Evolutionary conservation across 2,329 filamentous ascomycete genomes (phyloP).

Genomic region (Phialophora macrospora): DNA sequence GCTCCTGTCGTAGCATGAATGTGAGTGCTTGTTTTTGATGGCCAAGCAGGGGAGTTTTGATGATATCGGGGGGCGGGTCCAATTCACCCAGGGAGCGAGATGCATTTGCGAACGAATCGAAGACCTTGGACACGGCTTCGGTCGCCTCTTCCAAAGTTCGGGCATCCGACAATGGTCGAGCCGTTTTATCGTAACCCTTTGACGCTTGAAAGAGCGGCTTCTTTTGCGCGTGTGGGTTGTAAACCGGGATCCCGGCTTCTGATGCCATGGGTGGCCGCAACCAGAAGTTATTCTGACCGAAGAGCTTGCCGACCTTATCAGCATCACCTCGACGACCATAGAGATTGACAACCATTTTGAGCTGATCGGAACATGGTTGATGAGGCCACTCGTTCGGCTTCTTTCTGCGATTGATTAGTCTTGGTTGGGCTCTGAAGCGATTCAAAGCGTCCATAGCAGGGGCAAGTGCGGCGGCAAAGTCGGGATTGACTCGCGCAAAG

Average conservation of each 20-base stretch:
- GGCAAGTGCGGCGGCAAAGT: conserved; percentile 69
- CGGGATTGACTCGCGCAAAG: conserved; percentile 76
- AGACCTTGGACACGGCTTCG: conserved; percentile 81
- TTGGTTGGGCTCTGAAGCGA: conserved; percentile 72
- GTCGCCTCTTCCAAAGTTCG: conserved; percentile 85
- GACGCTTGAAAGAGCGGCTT: conserved; percentile 50
- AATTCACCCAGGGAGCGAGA: conserved; percentile 76
- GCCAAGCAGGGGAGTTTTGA: conserved; percentile 72
- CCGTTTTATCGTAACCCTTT: conserved; percentile 32
- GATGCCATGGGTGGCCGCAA: conserved; percentile 69
- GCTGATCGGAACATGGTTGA: conserved; percentile 63
- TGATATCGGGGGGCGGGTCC: conserved; percentile 62
- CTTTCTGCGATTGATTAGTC: conserved; percentile 70
- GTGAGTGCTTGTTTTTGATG: conserved; percentile 90
- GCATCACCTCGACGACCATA: conserved; percentile 75
- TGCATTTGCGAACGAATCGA: conserved; percentile 75
- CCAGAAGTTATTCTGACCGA: conserved; percentile 69
- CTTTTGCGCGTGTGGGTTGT: conserved; percentile 73
- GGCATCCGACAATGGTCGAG: conserved; percentile 46
- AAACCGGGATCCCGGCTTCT: conserved; percentile 70
- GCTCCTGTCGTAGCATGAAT: conserved; percentile 83
- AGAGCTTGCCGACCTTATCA: conserved; percentile 67
- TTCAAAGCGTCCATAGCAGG: conserved; percentile 72
- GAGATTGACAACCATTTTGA: conserved; percentile 73
- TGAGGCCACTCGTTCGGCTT: conserved; percentile 68